These are phyloP conservation scores for Kluyveromyces sp. DNA, from an alignment of 1,139 yeast species.

Conservation along the genomic window DNA sequence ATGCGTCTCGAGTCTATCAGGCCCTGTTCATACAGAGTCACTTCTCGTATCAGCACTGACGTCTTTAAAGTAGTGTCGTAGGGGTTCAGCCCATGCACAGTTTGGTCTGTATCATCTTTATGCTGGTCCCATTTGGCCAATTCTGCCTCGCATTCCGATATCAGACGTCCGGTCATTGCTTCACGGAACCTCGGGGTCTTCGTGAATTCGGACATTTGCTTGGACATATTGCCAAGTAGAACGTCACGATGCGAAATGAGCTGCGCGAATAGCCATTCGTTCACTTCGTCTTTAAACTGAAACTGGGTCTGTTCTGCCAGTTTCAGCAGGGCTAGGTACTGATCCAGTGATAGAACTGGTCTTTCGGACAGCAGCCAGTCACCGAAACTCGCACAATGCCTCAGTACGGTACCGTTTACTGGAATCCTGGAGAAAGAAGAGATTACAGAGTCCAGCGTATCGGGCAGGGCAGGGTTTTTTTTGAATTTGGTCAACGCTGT, in stretches of 20 bases:
- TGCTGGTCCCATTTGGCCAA: background rate
- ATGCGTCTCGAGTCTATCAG: conserved; percentile 4
- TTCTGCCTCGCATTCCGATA: background rate
- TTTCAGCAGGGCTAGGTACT: background rate
- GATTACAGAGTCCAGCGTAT: background rate
- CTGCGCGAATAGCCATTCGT: conserved; percentile 3
- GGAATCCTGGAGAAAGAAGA: background rate
- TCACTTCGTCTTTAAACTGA: background rate
- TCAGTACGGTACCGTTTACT: background rate
- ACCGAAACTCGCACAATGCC: background rate
- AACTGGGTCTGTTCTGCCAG: background rate
- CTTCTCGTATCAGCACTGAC: conserved; percentile 2
- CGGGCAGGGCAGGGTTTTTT: background rate
- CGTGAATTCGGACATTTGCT: background rate
- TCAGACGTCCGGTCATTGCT: conserved; percentile 1
- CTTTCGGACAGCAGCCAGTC: conserved; percentile 1
- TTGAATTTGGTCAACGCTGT: conserved; percentile 3
- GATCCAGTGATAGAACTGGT: conserved; percentile 1
- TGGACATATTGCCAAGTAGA: background rate
- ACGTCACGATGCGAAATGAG: conserved; percentile 3
- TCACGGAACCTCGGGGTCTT: background rate
- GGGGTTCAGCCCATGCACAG: background rate
- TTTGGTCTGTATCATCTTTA: background rate
- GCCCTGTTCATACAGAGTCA: conserved; percentile 9
- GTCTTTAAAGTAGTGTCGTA: conserved; percentile 3